A percentile compares a stretch with the other conserved stretches of the same genome.
These are phyloP conservation scores for Penicillium thymicola DNA, from an alignment of 2,329 filamentous ascomycete genomes.

Conservation along the genomic window DNA sequence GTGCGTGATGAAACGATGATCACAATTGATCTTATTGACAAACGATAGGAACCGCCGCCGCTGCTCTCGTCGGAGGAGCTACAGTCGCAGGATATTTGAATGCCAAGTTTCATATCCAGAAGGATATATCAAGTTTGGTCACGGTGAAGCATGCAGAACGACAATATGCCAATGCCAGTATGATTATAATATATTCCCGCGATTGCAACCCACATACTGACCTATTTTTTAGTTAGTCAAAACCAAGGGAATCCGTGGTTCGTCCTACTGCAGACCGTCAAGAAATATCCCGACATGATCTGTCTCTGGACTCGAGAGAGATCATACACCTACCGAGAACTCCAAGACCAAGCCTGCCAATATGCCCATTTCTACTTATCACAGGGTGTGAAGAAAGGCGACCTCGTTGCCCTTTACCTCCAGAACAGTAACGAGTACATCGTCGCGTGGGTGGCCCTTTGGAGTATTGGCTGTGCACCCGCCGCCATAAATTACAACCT, in stretches of 20 bases:
- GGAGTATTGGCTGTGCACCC: slow-evolving; percentile 65
- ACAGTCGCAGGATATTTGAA: slow-evolving; percentile 46
- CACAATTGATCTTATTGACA: not conserved
- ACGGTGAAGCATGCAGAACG: slow-evolving; percentile 44
- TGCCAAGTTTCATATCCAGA: slow-evolving; percentile 64
- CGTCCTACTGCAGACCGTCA: slow-evolving; percentile 58
- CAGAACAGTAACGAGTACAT: slow-evolving; percentile 66
- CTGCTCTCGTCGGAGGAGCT: slow-evolving; percentile 25
- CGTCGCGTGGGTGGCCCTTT: slow-evolving; percentile 62
- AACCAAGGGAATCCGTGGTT: slow-evolving; percentile 63
- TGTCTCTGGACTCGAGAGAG: slow-evolving; percentile 66
- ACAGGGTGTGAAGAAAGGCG: slow-evolving; percentile 56
- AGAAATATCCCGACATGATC: slow-evolving; percentile 51
- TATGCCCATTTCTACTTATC: slow-evolving; percentile 62
- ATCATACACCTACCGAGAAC: slow-evolving; percentile 58
- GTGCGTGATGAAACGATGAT: not conserved
- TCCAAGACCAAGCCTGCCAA: slow-evolving; percentile 56
- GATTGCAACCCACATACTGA: not conserved
- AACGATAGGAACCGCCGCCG: slow-evolving; percentile 23
- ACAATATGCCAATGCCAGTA: slow-evolving; percentile 51
- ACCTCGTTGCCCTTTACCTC: slow-evolving; percentile 65
- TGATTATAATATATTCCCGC: not conserved
- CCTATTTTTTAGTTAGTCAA: slow-evolving; percentile 42
- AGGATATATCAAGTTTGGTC: slow-evolving; percentile 56
- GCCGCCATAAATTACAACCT: slow-evolving; percentile 71